Evolutionary conservation across 148 eudicot species (phyloP).

Genomic region (Vaccinium myrtillus): DNA sequence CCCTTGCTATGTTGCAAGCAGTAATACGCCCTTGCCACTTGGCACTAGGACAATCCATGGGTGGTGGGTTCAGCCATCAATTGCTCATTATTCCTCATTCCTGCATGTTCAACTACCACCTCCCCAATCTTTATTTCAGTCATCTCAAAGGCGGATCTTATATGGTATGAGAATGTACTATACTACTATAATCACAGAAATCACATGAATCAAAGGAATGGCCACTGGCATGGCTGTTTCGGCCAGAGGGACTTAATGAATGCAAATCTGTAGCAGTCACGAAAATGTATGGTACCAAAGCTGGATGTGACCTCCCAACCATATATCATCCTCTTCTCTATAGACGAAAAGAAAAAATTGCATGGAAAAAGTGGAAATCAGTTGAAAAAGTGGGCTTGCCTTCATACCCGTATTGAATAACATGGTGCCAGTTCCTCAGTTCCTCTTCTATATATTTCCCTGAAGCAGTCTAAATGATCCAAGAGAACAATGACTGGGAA

Average conservation of each 20-base stretch:
- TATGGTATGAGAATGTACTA: not conserved
- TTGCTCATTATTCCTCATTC: not conserved
- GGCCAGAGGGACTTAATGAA: not conserved
- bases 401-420: not conserved
- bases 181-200: not conserved
- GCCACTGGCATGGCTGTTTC: not conserved
- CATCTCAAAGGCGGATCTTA: not conserved
- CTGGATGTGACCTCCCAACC: conserved; percentile 8
- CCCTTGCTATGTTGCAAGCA: too few species aligned
- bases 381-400: conserved; percentile 9
- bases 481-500: not conserved
- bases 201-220: not conserved
- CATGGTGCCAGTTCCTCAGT: not conserved
- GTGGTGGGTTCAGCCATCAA: not conserved
- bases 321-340: not conserved
- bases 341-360: not conserved
- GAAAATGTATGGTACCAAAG: conserved; percentile 2
- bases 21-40: too few species aligned
- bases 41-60: too few species aligned
- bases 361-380: conserved; percentile 9
- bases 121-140: not conserved
- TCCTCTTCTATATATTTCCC: conserved; percentile 9
- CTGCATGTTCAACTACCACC: not conserved
- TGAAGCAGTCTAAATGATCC: not conserved
- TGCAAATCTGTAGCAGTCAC: conserved; percentile 11